Evolutionary conservation across 768 basidiomycete genomes (phyloP), one percentile per base, ranked within the genome.

Genomic region (Mycena epipterygia): DNA sequence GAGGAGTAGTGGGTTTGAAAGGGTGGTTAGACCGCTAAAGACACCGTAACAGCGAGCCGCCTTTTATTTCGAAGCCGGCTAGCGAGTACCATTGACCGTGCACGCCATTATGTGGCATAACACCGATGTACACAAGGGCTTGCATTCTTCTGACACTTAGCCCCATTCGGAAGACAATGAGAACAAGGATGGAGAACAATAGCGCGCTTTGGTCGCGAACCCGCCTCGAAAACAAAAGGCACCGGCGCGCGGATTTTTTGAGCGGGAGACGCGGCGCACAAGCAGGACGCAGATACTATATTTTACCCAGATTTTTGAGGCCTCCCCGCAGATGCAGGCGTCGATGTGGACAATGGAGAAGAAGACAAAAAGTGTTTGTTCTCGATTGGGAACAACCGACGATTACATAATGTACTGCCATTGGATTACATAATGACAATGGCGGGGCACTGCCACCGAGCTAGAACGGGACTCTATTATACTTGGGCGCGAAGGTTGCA

Each of bases 181-280:
- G 55, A 67, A 71, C 70, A 71, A 71, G 65, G 70, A 51, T 49
- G 7, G 44, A 63, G 65, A 71, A 71, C 70, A 71, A 71, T 71
- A 71, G 39, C 44, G 53, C 39, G 49, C 59, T 61, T 61, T 9
- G 25, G 46, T 27, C 41, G 41, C 7, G 57, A n/a, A 23, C 30
- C 42, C 63, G 42, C 33, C 65, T 19, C 51, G 7, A 5, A 57
- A 12, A 66, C 44, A 56, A 56, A 53, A 21, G n/a, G 37, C 29
- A 2, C n/a, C 30, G 42, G 35, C 25, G 55, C 7, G 19, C 12
- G 12, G 27, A 35, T 29, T 27, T 55, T 39, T 29, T 29, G 25
- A 19, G 11, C 32, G 17, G 32, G 5, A 12, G 21, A 13, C n/a
- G 27, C 30, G n/a, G 17, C 25, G 37, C 30, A 25, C 56, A 37